phyloP scores from a whole-genome alignment of 2,329 filamentous ascomycete species.

The Rutstroemia sp. region DNA sequence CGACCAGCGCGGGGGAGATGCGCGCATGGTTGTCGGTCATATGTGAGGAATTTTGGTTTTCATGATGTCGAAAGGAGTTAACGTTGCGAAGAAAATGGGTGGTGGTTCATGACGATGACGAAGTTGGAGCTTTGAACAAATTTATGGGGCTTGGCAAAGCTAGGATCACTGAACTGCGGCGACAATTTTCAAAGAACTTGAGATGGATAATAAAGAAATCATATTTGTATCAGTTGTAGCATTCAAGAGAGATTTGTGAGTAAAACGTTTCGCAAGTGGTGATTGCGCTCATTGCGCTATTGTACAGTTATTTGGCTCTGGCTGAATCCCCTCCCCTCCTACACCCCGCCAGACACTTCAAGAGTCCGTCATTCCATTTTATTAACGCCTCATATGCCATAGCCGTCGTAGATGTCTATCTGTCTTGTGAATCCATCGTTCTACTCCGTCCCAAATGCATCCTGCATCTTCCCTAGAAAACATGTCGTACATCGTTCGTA shows the following conservation, averaged over 20 bases:
- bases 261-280: constrained; percentile 18
- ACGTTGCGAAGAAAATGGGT: constrained; percentile 8
- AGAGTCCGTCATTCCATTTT: constrained; percentile 11
- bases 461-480: not conserved
- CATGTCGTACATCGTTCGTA: constrained; percentile 1
- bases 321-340: constrained; percentile 11
- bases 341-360: constrained; percentile 7
- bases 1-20: constrained; percentile 70
- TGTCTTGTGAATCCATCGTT: not conserved
- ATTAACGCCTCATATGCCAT: constrained; percentile 26
- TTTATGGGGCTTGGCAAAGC: constrained; percentile 17
- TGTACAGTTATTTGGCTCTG: constrained; percentile 24
- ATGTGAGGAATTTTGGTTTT: constrained; percentile 12
- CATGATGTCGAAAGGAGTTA: constrained; percentile 15
- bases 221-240: too few relatives aligned
- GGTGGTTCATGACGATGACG: constrained; percentile 10
- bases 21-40: constrained; percentile 39
- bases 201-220: not conserved
- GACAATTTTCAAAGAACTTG: not conserved
- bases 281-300: constrained; percentile 22
- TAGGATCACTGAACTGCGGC: not conserved
- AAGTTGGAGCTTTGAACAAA: constrained; percentile 18
- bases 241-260: not conserved
- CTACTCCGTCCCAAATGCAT: not conserved
- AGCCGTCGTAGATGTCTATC: constrained; percentile 5